Evolutionary conservation across 192 early-diverging fungal genomes (phyloP).

Genomic region (Diversispora epigaea): DNA sequence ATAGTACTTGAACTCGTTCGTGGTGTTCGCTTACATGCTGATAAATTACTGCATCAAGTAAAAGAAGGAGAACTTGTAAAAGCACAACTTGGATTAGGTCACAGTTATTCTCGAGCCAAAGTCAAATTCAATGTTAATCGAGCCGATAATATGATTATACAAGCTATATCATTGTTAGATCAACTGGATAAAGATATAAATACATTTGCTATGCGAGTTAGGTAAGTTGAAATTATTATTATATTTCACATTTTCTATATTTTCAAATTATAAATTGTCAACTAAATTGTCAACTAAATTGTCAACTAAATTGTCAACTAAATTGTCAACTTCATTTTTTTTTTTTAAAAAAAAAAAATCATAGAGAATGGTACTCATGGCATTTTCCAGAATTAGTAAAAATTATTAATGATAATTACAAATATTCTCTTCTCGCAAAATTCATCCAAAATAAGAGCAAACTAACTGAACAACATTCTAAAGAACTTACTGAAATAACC

Average conservation of each 20-base stretch:
- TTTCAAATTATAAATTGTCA: background rate
- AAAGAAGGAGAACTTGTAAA: constrained; percentile 91
- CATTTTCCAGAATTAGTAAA: constrained; percentile 99
- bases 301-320: background rate
- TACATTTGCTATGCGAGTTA: constrained; percentile 93
- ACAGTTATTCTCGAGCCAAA: constrained; percentile 97
- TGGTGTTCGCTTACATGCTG: constrained; percentile 88
- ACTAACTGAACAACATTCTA: constrained; percentile 73
- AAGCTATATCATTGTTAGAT: constrained; percentile 89
- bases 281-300: background rate
- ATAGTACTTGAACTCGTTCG: constrained; percentile 87
- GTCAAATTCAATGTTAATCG: constrained; percentile 99
- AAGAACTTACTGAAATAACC: constrained; percentile 77
- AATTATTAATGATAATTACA: constrained; percentile 90
- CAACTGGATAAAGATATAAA: constrained; percentile 99
- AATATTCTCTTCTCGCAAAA: constrained; percentile 87
- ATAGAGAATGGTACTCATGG: constrained; percentile 99
- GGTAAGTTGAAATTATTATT: constrained; percentile 37
- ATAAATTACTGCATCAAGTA: constrained; percentile 83
- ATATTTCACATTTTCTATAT: background rate
- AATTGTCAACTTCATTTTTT: background rate
- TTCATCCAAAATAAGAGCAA: constrained; percentile 89
- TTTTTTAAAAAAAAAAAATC: background rate
- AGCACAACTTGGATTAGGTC: constrained; percentile 96
- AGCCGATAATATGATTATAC: constrained; percentile 91